Evolutionary conservation across 2,329 filamentous ascomycete species (phyloP).

Genomic region (Exophiala aquamarina): DNA sequence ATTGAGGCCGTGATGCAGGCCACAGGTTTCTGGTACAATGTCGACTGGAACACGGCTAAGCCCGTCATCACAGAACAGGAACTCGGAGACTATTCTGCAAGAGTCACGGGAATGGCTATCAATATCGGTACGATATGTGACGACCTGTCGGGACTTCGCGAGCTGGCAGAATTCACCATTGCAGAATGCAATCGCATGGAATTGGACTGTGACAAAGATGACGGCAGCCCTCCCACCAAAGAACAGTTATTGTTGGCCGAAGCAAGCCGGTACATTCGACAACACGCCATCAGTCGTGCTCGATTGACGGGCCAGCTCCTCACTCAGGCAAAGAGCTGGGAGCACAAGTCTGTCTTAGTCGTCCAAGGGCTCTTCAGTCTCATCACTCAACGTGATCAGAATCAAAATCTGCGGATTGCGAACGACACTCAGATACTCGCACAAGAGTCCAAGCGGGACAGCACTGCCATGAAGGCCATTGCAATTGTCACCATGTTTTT

Average conservation of each 20-base stretch:
- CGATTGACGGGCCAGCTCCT: not conserved
- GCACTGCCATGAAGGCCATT: slow-evolving; percentile 39
- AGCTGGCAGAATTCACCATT: not conserved
- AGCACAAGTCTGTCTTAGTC: not conserved
- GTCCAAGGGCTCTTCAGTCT: slow-evolving; percentile 25
- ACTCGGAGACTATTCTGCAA: not conserved
- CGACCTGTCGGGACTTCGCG: not conserved
- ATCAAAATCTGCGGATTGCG: slow-evolving; percentile 26
- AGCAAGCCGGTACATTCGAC: not conserved
- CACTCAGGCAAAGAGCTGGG: not conserved
- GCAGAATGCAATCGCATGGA: not conserved
- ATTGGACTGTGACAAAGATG: too few relatives aligned
- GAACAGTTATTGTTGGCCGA: not conserved
- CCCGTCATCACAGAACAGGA: not conserved
- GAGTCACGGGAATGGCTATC: not conserved
- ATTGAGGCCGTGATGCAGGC: too few relatives aligned
- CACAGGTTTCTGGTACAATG: too few relatives aligned
- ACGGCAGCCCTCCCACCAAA: not conserved
- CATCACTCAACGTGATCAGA: slow-evolving; percentile 28
- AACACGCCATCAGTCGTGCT: not conserved
- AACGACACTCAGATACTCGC: slow-evolving; percentile 23
- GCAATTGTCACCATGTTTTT: slow-evolving; percentile 42
- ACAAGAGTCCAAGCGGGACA: slow-evolving; percentile 31
- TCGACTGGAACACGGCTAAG: too few relatives aligned
- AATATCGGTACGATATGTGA: not conserved